Evolutionary conservation across 371 early-diverging fungal genomes (phyloP), one percentile per base, ranked within the genome.

Genomic region (Dichotomocladium elegans): DNA sequence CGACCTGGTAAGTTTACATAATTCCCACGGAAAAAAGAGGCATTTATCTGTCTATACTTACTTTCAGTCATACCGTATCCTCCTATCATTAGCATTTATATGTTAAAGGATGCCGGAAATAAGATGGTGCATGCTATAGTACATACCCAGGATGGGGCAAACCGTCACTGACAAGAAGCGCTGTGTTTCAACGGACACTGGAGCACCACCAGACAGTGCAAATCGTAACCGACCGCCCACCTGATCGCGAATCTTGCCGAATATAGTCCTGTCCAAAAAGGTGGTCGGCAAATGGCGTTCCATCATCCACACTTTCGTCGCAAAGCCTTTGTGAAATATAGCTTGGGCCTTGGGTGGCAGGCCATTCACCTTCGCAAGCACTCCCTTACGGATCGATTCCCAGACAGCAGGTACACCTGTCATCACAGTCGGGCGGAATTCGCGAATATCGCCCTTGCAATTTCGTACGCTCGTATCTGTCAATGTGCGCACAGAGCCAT

Each of bases 141-240:
- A 96, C 10, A 93, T 95, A 60, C 94, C 93, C 29, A 96, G 79
- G 61, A 98, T 81, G 12, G 89, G 86, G 70, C 90, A 90, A 29
- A 98, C 60, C 7, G 89, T 82, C 9, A 87, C 83, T 12, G 87
- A 82, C 58, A 99, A 70, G 66, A 96, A 96, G 60, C 81, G 74
- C 60, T 95, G 91, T 5, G 93, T 90, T 29, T 92, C 89, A 34
- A 66, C 40, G 29, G 92, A 87, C 45, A 98, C 79, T 22, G 99
- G 93, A 4, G 99, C 99, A 49, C 98, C 96, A 53, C 99, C 99
- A 29, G 89, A 90, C 9, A 99, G 72, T 29, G 91, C 90, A 66
- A 88, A 83, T 56, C 85, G 77, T 44, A 99, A 81, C 21, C 91
- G 78, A 24, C 99, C 99, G 50, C 99, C 99, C 43, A 94, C 92